Evolutionary conservation across 1,139 yeast genomes (phyloP).

Genomic region (Pichia terricola): DNA sequence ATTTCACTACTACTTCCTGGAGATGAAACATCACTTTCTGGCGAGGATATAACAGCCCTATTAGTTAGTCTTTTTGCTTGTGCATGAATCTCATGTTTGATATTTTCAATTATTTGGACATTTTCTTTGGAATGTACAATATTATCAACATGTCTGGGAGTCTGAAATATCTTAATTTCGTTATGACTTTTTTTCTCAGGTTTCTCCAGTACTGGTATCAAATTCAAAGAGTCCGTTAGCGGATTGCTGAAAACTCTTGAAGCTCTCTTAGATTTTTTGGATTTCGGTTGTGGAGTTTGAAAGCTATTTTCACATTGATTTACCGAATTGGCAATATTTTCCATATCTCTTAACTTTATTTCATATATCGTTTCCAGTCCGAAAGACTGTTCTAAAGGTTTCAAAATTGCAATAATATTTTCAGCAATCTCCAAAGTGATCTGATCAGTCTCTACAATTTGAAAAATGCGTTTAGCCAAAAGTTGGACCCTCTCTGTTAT

Average conservation of each 20-base stretch:
- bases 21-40: slow-evolving; percentile 3
- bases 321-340: not conserved
- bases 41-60: not conserved
- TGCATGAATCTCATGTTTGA: slow-evolving; percentile 3
- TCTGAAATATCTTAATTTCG: slow-evolving; percentile 8
- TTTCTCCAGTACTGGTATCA: slow-evolving; percentile 8
- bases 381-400: slow-evolving; percentile 6
- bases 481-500: slow-evolving; percentile 36
- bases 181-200: not conserved
- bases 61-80: too few relatives aligned
- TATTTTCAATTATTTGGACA: slow-evolving; percentile 5
- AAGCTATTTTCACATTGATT: slow-evolving; percentile 3
- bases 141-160: slow-evolving; percentile 6
- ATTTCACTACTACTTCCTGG: slow-evolving; percentile 11
- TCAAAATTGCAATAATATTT: slow-evolving; percentile 18
- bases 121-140: slow-evolving; percentile 7
- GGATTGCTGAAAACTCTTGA: slow-evolving; percentile 12
- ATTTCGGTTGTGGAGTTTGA: slow-evolving; percentile 3
- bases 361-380: slow-evolving; percentile 2
- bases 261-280: not conserved
- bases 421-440: slow-evolving; percentile 34
- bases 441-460: slow-evolving; percentile 17
- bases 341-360: slow-evolving; percentile 1
- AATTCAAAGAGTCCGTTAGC: slow-evolving; percentile 6
- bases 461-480: not conserved